Percentiles rank a stretch among this genome's conserved stretches.
phyloP scores from a whole-genome alignment of 73 alveolate species.

The Durusdinium trenchii region DNA sequence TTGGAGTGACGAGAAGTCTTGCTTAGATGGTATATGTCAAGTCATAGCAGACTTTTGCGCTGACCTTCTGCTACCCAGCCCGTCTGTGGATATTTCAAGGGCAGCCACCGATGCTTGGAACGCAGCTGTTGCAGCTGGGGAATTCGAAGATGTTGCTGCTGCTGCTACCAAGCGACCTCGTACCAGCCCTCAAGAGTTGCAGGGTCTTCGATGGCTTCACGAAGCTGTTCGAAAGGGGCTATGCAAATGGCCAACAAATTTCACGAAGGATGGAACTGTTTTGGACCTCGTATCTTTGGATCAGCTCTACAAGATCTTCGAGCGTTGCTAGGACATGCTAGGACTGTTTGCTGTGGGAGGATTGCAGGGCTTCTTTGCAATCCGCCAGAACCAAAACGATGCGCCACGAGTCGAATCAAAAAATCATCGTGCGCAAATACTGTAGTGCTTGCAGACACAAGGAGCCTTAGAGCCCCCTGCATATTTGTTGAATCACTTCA shows the following conservation, averaged over 20 bases:
- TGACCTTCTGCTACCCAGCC: constrained; percentile 52
- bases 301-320: constrained; percentile 94
- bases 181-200: constrained; percentile 10
- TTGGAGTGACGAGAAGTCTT: constrained; percentile 15
- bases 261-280: constrained; percentile 54
- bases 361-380: too few species aligned
- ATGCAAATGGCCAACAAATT: constrained; percentile 51
- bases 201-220: constrained; percentile 73
- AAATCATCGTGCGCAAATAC: not conserved
- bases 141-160: constrained; percentile 70
- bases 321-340: constrained; percentile 40
- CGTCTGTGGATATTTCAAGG: not conserved
- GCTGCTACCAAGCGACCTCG: constrained; percentile 61
- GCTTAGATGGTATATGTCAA: constrained; percentile 63
- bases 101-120: not conserved
- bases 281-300: constrained; percentile 66
- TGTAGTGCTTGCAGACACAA: not conserved
- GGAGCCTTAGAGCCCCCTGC: not conserved
- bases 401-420: too few species aligned
- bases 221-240: constrained; percentile 19
- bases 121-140: constrained; percentile 51
- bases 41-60: constrained; percentile 48
- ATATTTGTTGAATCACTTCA: too few species aligned
- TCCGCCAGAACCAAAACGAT: too few species aligned
- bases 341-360: too few species aligned